phyloP scores from a whole-genome alignment of 768 basidiomycete species.

The Epithele typhae region DNA sequence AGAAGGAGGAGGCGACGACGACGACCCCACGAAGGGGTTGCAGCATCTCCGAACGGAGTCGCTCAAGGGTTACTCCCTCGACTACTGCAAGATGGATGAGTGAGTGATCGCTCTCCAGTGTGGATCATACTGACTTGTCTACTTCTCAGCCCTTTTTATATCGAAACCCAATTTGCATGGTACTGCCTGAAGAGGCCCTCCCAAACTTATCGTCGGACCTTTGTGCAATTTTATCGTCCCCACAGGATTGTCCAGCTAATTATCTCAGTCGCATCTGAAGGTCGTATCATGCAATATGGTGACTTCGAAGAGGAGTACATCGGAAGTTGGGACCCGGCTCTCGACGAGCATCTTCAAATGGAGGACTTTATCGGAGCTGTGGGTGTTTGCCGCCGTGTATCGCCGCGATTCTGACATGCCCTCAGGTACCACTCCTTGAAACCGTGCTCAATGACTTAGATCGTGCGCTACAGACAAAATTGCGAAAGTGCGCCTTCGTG shows the following conservation, averaged over 20 bases:
- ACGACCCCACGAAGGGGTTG: too few species aligned
- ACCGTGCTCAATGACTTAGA: neutral
- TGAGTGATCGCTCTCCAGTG: too few species aligned
- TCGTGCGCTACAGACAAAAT: neutral
- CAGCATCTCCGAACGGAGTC: conserved; percentile 39
- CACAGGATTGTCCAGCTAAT: conserved; percentile 50
- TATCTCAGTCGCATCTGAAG: conserved; percentile 29
- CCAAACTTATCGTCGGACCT: conserved; percentile 37
- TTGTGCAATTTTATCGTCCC: conserved; percentile 45
- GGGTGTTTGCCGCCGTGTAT: neutral
- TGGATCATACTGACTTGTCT: conserved; percentile 20
- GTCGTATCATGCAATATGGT: conserved; percentile 27
- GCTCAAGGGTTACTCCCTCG: conserved; percentile 45
- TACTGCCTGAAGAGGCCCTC: conserved; percentile 54
- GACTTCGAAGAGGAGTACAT: conserved; percentile 30
- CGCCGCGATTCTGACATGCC: neutral
- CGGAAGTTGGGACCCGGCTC: conserved; percentile 3
- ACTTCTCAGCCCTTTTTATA: conserved; percentile 49
- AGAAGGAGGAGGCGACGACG: conserved; percentile 24
- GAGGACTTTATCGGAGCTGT: conserved; percentile 2
- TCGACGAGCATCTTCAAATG: neutral
- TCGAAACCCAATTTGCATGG: conserved; percentile 62
- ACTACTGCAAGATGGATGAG: conserved; percentile 44
- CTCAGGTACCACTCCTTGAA: conserved; percentile 1
- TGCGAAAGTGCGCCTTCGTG: neutral